Conservation (phyloP, 306 rosid genomes). For the Pterocarpus macrocarpus region DNA sequence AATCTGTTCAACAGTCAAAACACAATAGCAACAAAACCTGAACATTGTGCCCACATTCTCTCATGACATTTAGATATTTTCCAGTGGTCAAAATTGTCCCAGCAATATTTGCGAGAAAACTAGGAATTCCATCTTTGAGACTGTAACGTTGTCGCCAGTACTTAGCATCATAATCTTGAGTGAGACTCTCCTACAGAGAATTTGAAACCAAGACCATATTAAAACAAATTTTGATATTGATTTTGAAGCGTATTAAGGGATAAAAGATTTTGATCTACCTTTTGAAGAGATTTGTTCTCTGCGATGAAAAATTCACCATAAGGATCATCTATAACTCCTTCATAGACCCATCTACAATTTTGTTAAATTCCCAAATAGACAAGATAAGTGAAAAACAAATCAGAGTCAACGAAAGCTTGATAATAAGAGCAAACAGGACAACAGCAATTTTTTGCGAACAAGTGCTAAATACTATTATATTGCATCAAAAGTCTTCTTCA, state of each 20-base stretch:
- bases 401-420: conserved; percentile 29
- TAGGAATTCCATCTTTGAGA: conserved; percentile 98
- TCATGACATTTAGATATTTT: conserved; percentile 96
- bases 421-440: conserved; percentile 3
- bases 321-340: conserved; percentile 98
- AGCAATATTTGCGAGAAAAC: conserved; percentile 82
- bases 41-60: conserved; percentile 97
- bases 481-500: conserved; percentile 26
- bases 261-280: conserved; percentile 61
- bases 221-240: conserved; percentile 41
- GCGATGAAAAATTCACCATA: conserved; percentile 93
- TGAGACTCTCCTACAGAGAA: conserved; percentile 86
- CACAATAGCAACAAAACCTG: conserved; percentile 68
- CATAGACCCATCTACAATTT: conserved; percentile 88
- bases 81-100: conserved; percentile 97
- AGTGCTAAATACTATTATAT: conserved; percentile 1
- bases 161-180: conserved; percentile 91
- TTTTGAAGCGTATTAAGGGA: conserved; percentile 32
- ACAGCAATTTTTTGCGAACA: conserved; percentile 1
- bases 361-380: conserved; percentile 48
- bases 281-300: conserved; percentile 88
- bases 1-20: conserved; percentile 26
- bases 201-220: conserved; percentile 43
- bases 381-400: conserved; percentile 41
- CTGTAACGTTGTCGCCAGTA: conserved; percentile 95